Base-by-base conservation (phyloP, 2,329 filamentous ascomycete species). In the Neoascochyta sp. region DNA sequence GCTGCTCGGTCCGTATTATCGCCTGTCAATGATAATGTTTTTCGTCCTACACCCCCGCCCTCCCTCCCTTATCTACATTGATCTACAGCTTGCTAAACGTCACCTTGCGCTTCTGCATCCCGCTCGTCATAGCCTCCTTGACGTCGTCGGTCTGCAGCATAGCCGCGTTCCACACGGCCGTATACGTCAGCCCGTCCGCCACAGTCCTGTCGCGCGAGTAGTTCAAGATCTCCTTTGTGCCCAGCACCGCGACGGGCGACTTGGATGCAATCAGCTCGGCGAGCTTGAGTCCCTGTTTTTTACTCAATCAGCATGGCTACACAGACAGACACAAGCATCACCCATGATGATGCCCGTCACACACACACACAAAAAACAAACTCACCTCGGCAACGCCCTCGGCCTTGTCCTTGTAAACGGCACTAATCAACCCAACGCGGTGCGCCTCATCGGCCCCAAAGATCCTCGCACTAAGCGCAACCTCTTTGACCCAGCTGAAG, bases 181-280 rank as follows among this genome's bases (percentile, higher is more conserved):
- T 94, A 63, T 95, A 95, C 35, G 78, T 77, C 59, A 96, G 65
- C 25, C 80, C 86, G 47, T 94, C 87, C 24, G 75, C 76, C 16
- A 94, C 78, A 2, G 74, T 71, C 59, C 88, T 78, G 61, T 94
- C 89, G 50, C 86, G 74, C 18, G 81, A 83, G 55, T 82, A 86
- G 62, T 92, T 88, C 55, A 95, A 58, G 41, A 94, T 65, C 66
- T 92, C 84, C 69, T 95, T 95, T 7, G 88, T 94, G 5, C 85
- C 82, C 67, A 87, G 78, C 43, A 90, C 84, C 2, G 87, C 88
- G 13, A 96, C 80, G 0, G 90, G 90, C 54, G 85, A 92, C 74
- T 95, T 95, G 11, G 61, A 68, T 16, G 85, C 83, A 36, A 95
- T 76, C 51, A 79, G 50, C 8, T 54, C 64, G 1, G 82, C 86